Evolutionary conservation across 2,329 filamentous ascomycete genomes (phyloP), one percentile per base, ranked within the genome.

Genomic region (Exophiala mesophila): DNA sequence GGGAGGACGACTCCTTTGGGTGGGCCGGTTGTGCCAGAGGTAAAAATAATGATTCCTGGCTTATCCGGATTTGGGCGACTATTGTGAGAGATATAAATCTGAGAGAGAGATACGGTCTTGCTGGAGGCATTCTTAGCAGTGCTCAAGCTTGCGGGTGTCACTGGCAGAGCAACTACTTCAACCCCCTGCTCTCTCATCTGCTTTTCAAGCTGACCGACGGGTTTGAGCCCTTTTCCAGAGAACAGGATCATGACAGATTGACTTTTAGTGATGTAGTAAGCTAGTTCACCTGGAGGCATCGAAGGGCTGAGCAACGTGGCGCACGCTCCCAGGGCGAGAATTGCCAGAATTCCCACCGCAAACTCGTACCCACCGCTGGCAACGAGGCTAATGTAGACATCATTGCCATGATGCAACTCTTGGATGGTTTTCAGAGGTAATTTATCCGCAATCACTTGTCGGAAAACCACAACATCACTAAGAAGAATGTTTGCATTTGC

Each of bases 291-390:
- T 15, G 30, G 15, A 39, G 24, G 12, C 23, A 18, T 24, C 24
- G 12, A 31, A 5, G 13, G 16, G 3, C 2, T 13, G 6, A n/a
- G 9, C 6, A n/a, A 13, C 15, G 3, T 8, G 8, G 59, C 56
- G 7, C 55, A 58, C 9, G 58, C 59, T 2, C 60, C 59, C 2
- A 61, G 38, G 2, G 58, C 57, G 9, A 61, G 47, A 20, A 61
- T 57, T 0, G 56, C 56, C 15, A 58, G 49, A 19, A 62, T 58
- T 3, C 50, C 58, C 9, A 61, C 59, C 1, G 59, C 49, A 19
- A 61, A 63, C 28, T 63, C 59, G 47, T 62, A 63, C 0, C 60
- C 60, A 6, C 59, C 59, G 0, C 56, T 55, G 1, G 55, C 57
- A 7, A 63, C 24, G 12, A 63, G 18, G 3, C 54, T 57, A 32